These are phyloP conservation scores for Taxillus chinensis DNA, from an alignment of 164 flowering plant species.

Conservation along the genomic window DNA sequence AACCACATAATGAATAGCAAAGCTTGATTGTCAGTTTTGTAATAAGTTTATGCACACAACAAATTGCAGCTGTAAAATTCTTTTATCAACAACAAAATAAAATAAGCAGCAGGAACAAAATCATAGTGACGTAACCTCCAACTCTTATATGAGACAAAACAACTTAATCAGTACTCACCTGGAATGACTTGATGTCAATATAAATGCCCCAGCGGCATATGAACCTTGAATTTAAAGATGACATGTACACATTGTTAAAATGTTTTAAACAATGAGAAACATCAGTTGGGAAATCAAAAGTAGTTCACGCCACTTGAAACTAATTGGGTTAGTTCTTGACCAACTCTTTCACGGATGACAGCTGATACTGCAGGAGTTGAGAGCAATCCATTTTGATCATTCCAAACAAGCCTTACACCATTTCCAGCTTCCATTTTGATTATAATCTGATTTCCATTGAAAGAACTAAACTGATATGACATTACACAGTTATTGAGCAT, in stretches of 20 bases:
- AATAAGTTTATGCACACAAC: no score
- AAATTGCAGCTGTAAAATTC: no score
- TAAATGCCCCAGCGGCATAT: constrained; percentile 81
- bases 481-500: no score
- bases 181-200: constrained; percentile 98
- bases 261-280: not conserved
- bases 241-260: not conserved
- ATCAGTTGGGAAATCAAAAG: not conserved
- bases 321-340: constrained; percentile 52
- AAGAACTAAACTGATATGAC: no score
- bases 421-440: constrained; percentile 94
- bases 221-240: constrained; percentile 50
- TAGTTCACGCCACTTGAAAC: constrained; percentile 6
- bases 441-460: constrained; percentile 52
- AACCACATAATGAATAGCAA: no score
- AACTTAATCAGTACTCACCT: constrained; percentile 46
- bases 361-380: constrained; percentile 99
- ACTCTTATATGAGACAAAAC: no score
- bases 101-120: no score
- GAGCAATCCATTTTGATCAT: constrained; percentile 80
- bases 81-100: no score
- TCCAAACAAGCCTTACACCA: constrained; percentile 92
- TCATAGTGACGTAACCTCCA: no score
- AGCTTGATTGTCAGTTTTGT: no score
- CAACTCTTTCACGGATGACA: constrained; percentile 90